Base-by-base conservation (phyloP, 768 basidiomycete genomes). In the Lentinula sp. region DNA sequence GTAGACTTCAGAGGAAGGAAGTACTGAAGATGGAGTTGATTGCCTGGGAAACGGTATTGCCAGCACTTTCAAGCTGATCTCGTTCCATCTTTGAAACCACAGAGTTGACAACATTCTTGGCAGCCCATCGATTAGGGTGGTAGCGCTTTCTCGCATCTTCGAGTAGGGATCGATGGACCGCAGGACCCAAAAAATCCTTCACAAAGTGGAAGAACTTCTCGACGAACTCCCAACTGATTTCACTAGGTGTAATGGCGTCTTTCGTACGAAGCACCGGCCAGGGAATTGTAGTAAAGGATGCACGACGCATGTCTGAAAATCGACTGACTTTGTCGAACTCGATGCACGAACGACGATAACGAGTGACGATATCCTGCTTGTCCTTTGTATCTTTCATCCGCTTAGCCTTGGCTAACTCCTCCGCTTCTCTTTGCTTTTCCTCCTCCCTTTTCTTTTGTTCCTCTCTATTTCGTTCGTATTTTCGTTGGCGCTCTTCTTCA, bases 41-140 rank as follows among this genome's bases (percentile, higher is more conserved):
- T 0, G 45, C 57, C 16, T 58, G 57, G n/a, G 33, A 46, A 2
- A 49, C 57, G 9, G 18, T 20, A 4, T 48, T 59, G 35, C 57
- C 33, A 59, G 33, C 43, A 20, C 46, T 9, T 37, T 46, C 23
- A 10, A 57, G n/a, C 32, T 59, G 28, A 23, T 46, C 13, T 59
- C 57, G 57, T 41, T 48, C 57, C 16, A 3, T 9, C 23, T 36
- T 15, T 12, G 9, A 36, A 8, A 56, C 13, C 1, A 49, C 42
- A n/a, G 16, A 20, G 12, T 16, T 59, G 45, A 10, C n/a, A 13
- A 59, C 20, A 4, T 37, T n/a, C n/a, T 39, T 49, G n/a, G 57
- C 45, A n/a, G 57, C 33, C 57, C 46, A 49, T 23, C 57, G 45
- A 33, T 49, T 36, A 6, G 57, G 57, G 46, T 59, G 57, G 33